phyloP scores from a whole-genome alignment of 2,329 filamentous ascomycete genomes.

The Colletotrichum higginsianum region DNA sequence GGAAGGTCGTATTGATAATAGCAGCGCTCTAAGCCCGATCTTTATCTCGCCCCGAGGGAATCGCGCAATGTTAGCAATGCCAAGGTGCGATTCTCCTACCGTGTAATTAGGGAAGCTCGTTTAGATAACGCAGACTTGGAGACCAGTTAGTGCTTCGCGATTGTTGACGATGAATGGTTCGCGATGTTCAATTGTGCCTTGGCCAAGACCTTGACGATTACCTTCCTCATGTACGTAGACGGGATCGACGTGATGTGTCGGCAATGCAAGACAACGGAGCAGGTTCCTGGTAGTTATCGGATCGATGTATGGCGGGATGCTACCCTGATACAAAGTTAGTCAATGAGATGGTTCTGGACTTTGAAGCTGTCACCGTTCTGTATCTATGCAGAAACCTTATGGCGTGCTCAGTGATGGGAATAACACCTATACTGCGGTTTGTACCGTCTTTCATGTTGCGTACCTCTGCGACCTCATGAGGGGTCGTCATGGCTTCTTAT shows the following conservation, averaged over 20 bases:
- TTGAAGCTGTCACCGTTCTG: too few species aligned
- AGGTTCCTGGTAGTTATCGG: too few species aligned
- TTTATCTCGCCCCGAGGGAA: constrained; percentile 4
- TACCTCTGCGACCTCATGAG: too few species aligned
- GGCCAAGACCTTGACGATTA: not conserved
- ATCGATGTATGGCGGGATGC: too few species aligned
- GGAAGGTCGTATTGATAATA: constrained; percentile 31
- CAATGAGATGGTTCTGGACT: too few species aligned
- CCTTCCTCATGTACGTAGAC: not conserved
- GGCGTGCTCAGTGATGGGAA: too few species aligned
- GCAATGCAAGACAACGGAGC: not conserved
- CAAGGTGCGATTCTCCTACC: not conserved
- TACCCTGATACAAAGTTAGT: too few species aligned
- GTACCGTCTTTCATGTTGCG: too few species aligned
- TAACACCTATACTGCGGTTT: too few species aligned
- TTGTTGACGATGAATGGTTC: not conserved
- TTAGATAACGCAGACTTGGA: not conserved
- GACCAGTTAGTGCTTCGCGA: not conserved
- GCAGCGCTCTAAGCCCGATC: constrained; percentile 21
- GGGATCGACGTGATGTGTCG: not conserved
- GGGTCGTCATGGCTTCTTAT: too few species aligned
- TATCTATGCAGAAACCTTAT: too few species aligned
- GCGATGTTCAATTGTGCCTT: not conserved
- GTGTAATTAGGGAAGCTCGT: not conserved
- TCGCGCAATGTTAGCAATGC: not conserved